Conservation (phyloP, 164 flowering plant genomes). For the Nelumbo lutea region DNA sequence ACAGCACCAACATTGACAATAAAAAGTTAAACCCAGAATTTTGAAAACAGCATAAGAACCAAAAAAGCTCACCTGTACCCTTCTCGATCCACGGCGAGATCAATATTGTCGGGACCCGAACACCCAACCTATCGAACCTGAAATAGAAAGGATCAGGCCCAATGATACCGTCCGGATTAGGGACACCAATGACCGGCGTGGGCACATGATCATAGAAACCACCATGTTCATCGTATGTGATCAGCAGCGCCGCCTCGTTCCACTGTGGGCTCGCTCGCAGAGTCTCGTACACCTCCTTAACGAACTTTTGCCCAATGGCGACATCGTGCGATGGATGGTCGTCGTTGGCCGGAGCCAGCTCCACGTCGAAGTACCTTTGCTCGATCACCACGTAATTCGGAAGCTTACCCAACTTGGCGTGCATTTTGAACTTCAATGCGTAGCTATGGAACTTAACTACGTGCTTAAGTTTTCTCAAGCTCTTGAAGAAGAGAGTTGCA, state of each 20-base stretch:
- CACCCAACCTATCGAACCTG: constrained; percentile 80
- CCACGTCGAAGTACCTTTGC: constrained; percentile 77
- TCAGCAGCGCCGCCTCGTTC: constrained; percentile 79
- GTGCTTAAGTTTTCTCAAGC: constrained; percentile 79
- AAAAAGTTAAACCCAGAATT: background rate
- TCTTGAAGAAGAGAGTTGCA: constrained; percentile 72
- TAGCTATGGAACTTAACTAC: constrained; percentile 61
- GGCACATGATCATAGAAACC: constrained; percentile 97
- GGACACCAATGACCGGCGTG: constrained; percentile 84
- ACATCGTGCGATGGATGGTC: constrained; percentile 96
- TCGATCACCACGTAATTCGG: constrained; percentile 89
- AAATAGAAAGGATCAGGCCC: constrained; percentile 89
- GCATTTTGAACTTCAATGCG: constrained; percentile 49
- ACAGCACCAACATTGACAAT: background rate
- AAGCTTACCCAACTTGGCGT: constrained; percentile 59
- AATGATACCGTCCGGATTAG: constrained; percentile 85
- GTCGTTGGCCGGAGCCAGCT: constrained; percentile 72
- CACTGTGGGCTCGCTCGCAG: constrained; percentile 87
- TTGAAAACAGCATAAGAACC: background rate
- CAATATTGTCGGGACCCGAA: constrained; percentile 82
- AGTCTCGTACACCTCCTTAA: constrained; percentile 93
- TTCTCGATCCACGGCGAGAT: constrained; percentile 94
- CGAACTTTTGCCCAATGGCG: constrained; percentile 80
- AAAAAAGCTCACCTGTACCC: constrained; percentile 52
- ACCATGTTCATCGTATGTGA: constrained; percentile 96